These are phyloP conservation scores for Tuber microsphaerosporum DNA, from an alignment of 495 filamentous ascomycete genomes.

Conservation along the genomic window DNA sequence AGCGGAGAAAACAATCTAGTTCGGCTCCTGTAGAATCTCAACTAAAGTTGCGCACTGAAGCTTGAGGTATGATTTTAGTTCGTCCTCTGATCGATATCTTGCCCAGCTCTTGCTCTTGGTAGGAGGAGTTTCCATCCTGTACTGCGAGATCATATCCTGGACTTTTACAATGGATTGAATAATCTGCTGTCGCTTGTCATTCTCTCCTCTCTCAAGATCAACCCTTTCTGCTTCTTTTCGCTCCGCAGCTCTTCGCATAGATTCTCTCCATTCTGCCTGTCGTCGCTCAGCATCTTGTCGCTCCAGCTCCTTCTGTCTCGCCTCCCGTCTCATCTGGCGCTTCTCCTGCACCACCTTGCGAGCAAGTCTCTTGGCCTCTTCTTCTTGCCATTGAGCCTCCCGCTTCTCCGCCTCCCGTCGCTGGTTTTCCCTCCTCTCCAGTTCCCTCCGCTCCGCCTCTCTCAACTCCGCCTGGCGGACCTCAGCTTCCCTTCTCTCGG, in stretches of 20 bases:
- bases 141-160: not conserved
- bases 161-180: not conserved
- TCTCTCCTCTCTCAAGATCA: not conserved
- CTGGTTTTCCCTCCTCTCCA: not conserved
- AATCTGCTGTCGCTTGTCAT: not conserved
- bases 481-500: conserved; percentile 1
- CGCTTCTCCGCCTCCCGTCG: not conserved
- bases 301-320: not conserved
- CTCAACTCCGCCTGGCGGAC: not conserved
- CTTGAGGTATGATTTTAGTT: not conserved
- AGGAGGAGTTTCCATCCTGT: not conserved
- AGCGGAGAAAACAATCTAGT: not conserved
- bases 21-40: not conserved
- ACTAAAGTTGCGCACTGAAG: not conserved
- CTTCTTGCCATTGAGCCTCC: conserved; percentile 2
- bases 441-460: not conserved
- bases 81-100: conserved; percentile 2
- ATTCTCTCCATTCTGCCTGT: not conserved
- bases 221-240: not conserved
- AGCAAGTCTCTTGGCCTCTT: not conserved
- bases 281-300: not conserved
- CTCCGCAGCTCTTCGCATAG: not conserved
- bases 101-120: not conserved
- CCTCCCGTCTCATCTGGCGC: not conserved
- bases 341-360: not conserved